Conservation (phyloP, 768 basidiomycete genomes). For the Plicaturopsis crispa region DNA sequence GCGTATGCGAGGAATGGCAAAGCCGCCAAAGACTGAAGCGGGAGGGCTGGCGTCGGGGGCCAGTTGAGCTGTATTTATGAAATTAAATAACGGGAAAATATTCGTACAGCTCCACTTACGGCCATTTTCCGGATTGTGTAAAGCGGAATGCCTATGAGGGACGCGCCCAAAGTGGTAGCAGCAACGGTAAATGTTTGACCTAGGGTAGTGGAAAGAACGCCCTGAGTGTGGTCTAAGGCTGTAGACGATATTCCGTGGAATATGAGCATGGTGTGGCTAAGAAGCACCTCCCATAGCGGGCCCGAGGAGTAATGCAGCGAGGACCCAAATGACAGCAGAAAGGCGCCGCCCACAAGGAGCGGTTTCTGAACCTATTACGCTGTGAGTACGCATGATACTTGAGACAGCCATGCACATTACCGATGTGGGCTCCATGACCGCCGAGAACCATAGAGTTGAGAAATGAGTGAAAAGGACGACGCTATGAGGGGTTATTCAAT, state of each 20-base stretch:
- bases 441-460: slow-evolving; percentile 57
- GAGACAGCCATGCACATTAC: slow-evolving; percentile 23
- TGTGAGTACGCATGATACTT: slow-evolving; percentile 4
- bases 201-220: slow-evolving; percentile 48
- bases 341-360: slow-evolving; percentile 35
- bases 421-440: slow-evolving; percentile 39
- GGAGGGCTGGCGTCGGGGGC: slow-evolving; percentile 42
- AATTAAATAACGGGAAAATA: slow-evolving; percentile 7
- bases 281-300: slow-evolving; percentile 20
- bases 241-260: slow-evolving; percentile 51
- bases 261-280: slow-evolving; percentile 62
- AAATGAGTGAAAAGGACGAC: slow-evolving; percentile 66
- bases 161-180: slow-evolving; percentile 53
- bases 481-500: slow-evolving; percentile 27
- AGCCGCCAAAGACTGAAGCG: slow-evolving; percentile 47
- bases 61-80: slow-evolving; percentile 33
- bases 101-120: slow-evolving; percentile 29
- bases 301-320: slow-evolving; percentile 31
- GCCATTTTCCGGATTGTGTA: slow-evolving; percentile 53
- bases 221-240: slow-evolving; percentile 55
- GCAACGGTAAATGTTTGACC: slow-evolving; percentile 50
- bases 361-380: slow-evolving; percentile 40
- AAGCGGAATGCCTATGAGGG: slow-evolving; percentile 53
- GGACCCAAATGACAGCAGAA: slow-evolving; percentile 49
- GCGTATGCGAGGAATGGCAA: slow-evolving; percentile 59